These are phyloP conservation scores for Chenopodium quinoa DNA, from an alignment of 148 eudicot genomes.

Conservation along the genomic window DNA sequence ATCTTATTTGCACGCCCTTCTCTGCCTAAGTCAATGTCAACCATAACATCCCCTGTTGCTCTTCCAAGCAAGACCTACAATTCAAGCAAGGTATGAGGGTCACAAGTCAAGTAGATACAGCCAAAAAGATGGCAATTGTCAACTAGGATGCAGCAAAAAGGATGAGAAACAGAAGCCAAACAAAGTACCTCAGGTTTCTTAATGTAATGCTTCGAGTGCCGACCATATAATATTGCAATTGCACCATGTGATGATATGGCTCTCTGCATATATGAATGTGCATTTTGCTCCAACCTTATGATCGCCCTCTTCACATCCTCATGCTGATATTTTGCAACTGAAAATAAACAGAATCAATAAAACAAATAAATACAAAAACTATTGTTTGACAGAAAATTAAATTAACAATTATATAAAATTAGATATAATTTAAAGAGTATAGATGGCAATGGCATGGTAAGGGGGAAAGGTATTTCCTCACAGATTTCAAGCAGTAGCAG, in stretches of 20 bases:
- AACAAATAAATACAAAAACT: background rate
- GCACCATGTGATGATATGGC: conserved; percentile 57
- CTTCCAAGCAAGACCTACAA: conserved; percentile 78
- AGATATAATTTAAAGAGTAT: background rate
- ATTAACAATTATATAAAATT: background rate
- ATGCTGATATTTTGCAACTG: conserved; percentile 53
- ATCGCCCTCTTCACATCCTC: conserved; percentile 49
- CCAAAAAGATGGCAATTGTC: no score
- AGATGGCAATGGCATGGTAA: background rate
- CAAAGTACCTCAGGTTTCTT: conserved; percentile 61
- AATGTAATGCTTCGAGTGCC: conserved; percentile 50
- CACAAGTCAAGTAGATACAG: background rate
- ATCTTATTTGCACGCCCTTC: conserved; percentile 80
- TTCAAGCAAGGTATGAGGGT: conserved; percentile 8
- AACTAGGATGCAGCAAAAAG: background rate
- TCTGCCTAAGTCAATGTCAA: conserved; percentile 82
- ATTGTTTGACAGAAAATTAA: no score
- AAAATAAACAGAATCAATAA: conserved; percentile 18
- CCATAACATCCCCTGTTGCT: conserved; percentile 64
- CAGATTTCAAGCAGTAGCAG: background rate
- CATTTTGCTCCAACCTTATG: conserved; percentile 61
- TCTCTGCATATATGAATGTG: conserved; percentile 49
- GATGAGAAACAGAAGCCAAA: background rate
- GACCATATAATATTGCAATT: conserved; percentile 59
- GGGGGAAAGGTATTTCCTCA: background rate